These are phyloP conservation scores for Ailanthus altissimus DNA, from an alignment of 345 rosid genomes.

Conservation along the genomic window DNA sequence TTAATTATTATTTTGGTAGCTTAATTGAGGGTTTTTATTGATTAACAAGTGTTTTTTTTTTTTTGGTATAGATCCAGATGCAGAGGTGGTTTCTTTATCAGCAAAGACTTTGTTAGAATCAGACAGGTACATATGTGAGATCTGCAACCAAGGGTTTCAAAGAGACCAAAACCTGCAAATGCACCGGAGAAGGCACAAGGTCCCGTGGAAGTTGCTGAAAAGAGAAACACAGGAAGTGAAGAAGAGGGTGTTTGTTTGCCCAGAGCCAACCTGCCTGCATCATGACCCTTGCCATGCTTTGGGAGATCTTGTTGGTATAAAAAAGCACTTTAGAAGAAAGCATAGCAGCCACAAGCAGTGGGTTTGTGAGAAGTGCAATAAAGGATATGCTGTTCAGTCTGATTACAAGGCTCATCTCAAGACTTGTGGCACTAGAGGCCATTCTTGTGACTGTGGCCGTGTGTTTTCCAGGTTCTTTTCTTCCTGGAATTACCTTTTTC, in stretches of 20 bases:
- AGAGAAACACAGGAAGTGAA: conserved; percentile 68
- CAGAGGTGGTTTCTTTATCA: conserved; percentile 80
- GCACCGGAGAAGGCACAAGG: conserved; percentile 85
- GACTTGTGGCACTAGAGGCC: conserved; percentile 88
- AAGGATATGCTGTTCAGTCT: conserved; percentile 86
- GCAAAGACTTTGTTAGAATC: conserved; percentile 76
- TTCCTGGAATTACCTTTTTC: background rate
- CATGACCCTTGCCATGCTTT: conserved; percentile 84
- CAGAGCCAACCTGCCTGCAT: conserved; percentile 77
- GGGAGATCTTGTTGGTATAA: conserved; percentile 86
- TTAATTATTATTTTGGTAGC: background rate
- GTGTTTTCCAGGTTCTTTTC: conserved; percentile 73
- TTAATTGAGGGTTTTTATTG: background rate
- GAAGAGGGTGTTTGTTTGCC: conserved; percentile 80
- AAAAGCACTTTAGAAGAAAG: conserved; percentile 76
- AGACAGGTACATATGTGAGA: conserved; percentile 81
- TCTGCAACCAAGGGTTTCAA: conserved; percentile 90
- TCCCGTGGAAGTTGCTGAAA: conserved; percentile 83
- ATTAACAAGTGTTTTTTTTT: background rate
- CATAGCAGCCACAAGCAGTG: conserved; percentile 82
- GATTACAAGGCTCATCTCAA: conserved; percentile 90
- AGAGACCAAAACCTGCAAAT: conserved; percentile 88
- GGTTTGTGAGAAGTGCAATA: conserved; percentile 78
- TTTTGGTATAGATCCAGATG: conserved; percentile 67
- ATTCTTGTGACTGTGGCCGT: conserved; percentile 90